Conservation (phyloP, 164 flowering plant species). For the Chimonanthus praecox region DNA sequence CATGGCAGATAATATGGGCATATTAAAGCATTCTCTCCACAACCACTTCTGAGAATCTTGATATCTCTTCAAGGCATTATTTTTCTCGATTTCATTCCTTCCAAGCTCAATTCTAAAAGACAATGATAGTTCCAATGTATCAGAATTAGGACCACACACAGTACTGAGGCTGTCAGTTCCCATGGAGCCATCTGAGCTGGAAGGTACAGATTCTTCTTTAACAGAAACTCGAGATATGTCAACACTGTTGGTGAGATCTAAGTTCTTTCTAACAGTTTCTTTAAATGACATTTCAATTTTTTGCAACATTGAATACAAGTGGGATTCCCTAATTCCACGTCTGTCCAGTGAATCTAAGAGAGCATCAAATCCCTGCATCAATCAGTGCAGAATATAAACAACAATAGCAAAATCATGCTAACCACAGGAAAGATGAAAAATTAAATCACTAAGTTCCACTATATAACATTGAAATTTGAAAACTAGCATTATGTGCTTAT, state of each 20-base stretch:
- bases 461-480: too few species aligned
- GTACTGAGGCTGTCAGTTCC: constrained; percentile 44
- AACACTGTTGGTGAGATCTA: neutral
- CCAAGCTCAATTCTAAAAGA: constrained; percentile 60
- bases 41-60: constrained; percentile 69
- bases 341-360: constrained; percentile 65
- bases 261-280: constrained; percentile 40
- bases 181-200: constrained; percentile 25
- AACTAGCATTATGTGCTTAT: too few species aligned
- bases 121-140: constrained; percentile 41
- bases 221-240: constrained; percentile 9
- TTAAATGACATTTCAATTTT: constrained; percentile 60
- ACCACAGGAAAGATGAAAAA: neutral
- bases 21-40: constrained; percentile 63
- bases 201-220: constrained; percentile 27
- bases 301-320: constrained; percentile 67
- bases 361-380: constrained; percentile 67
- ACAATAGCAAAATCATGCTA: neutral
- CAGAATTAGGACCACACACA: constrained; percentile 22
- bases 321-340: constrained; percentile 80
- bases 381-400: neutral
- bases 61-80: constrained; percentile 43
- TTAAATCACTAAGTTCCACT: too few species aligned
- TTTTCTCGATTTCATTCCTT: constrained; percentile 46
- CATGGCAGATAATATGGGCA: constrained; percentile 48